Conservation (phyloP, 192 early-diverging fungal genomes). For the Entophlyctis luteolus region DNA sequence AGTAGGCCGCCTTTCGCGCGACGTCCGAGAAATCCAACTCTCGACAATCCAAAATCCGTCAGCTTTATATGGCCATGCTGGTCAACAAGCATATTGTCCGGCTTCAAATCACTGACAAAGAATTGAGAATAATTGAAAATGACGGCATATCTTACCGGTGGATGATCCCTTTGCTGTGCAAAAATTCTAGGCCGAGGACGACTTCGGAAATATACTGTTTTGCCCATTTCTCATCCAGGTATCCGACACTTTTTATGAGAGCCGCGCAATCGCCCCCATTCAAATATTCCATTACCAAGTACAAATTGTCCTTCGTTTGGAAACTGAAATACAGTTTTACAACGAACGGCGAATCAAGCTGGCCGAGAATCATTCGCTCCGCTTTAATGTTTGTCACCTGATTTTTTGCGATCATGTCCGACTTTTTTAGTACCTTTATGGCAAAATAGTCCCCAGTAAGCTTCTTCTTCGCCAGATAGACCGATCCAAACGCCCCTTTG, state of each 20-base stretch:
- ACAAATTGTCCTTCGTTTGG: constrained; percentile 78
- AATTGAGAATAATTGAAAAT: constrained; percentile 11
- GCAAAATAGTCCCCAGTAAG: constrained; percentile 83
- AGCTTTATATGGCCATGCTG: constrained; percentile 79
- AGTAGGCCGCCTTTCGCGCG: constrained; percentile 51
- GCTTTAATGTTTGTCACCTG: constrained; percentile 87
- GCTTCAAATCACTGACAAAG: constrained; percentile 68
- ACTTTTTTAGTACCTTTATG: constrained; percentile 80
- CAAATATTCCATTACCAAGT: constrained; percentile 83
- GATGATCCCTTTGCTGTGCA: constrained; percentile 72
- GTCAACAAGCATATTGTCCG: constrained; percentile 82
- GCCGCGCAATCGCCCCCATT: constrained; percentile 89
- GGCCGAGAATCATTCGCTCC: constrained; percentile 84
- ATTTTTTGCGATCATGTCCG: constrained; percentile 88
- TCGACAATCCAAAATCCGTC: constrained; percentile 82
- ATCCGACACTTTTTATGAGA: constrained; percentile 67
- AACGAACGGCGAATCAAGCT: constrained; percentile 79
- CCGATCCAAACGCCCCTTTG: constrained; percentile 85
- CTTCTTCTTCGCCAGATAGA: constrained; percentile 79
- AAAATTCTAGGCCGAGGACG: constrained; percentile 73
- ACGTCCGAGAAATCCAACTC: constrained; percentile 78
- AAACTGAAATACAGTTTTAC: constrained; percentile 81
- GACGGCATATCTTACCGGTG: constrained; percentile 60
- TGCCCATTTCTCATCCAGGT: constrained; percentile 78
- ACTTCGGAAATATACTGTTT: constrained; percentile 82